phyloP scores from a whole-genome alignment of 495 filamentous ascomycete genomes.

The Tuber aestivum region DNA sequence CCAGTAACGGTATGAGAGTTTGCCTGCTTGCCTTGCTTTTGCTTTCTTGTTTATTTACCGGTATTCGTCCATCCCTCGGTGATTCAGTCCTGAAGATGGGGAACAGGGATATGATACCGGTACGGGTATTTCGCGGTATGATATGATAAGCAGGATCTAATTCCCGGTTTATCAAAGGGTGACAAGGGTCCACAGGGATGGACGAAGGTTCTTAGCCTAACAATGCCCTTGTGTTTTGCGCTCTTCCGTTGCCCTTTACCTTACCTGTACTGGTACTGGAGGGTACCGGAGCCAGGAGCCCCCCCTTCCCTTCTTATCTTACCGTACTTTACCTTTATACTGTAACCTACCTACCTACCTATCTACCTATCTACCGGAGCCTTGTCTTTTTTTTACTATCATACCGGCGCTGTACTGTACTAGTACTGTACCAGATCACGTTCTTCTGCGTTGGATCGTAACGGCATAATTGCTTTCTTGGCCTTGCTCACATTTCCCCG shows the following conservation, averaged over 20 bases:
- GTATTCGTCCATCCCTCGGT: too few relatives aligned
- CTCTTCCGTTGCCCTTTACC: neutral
- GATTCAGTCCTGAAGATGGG: too few relatives aligned
- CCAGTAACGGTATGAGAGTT: too few relatives aligned
- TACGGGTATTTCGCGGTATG: neutral
- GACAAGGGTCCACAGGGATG: too few relatives aligned
- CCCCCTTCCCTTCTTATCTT: neutral
- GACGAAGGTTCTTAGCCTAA: too few relatives aligned
- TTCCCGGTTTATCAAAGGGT: too few relatives aligned
- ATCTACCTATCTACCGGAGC: too few relatives aligned
- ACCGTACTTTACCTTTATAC: too few relatives aligned
- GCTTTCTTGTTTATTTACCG: neutral
- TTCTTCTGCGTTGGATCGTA: neutral
- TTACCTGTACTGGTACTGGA: neutral
- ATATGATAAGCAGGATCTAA: neutral
- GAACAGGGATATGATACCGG: too few relatives aligned
- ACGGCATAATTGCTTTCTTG: neutral
- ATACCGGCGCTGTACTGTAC: neutral
- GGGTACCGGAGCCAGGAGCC: too few relatives aligned
- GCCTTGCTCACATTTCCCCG: neutral
- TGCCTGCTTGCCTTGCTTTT: neutral
- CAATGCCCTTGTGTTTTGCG: neutral
- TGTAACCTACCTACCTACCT: too few relatives aligned
- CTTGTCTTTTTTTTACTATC: neutral
- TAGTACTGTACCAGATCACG: neutral